These are phyloP conservation scores for Catharanthus roseus DNA, from an alignment of 257 asterid species.

Conservation along the genomic window DNA sequence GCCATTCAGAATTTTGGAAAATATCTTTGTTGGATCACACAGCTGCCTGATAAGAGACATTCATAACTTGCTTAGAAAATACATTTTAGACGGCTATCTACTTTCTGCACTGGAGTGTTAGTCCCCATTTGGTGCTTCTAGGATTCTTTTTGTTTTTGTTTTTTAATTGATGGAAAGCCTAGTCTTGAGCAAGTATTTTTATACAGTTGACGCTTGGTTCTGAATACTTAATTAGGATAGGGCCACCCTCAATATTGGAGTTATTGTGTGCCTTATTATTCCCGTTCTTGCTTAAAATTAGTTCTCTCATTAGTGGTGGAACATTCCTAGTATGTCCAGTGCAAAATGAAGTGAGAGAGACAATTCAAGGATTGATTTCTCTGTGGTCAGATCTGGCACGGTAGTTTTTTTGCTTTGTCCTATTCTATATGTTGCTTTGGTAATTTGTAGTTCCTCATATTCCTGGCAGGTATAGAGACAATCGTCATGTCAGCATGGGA, in stretches of 20 bases:
- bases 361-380: neutral
- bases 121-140: neutral
- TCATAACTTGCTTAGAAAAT: neutral
- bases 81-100: neutral
- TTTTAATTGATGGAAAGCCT: neutral
- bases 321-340: neutral
- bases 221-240: neutral
- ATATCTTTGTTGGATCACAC: neutral
- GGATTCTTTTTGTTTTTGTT: neutral
- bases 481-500: constrained; percentile 98
- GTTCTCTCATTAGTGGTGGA: neutral
- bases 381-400: neutral
- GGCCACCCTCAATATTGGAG: neutral
- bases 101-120: neutral
- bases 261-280: neutral
- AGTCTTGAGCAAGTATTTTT: neutral
- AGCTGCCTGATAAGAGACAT: neutral
- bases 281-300: neutral
- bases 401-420: neutral
- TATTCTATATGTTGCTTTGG: neutral
- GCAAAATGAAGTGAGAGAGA: neutral
- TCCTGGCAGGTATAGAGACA: constrained; percentile 64
- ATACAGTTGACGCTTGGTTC: neutral
- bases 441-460: constrained; percentile 1
- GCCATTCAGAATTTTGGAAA: neutral